Evolutionary conservation across 2,329 filamentous ascomycete genomes (phyloP), one percentile per base, ranked within the genome.

Genomic region (Dactylellina parvicollis): DNA sequence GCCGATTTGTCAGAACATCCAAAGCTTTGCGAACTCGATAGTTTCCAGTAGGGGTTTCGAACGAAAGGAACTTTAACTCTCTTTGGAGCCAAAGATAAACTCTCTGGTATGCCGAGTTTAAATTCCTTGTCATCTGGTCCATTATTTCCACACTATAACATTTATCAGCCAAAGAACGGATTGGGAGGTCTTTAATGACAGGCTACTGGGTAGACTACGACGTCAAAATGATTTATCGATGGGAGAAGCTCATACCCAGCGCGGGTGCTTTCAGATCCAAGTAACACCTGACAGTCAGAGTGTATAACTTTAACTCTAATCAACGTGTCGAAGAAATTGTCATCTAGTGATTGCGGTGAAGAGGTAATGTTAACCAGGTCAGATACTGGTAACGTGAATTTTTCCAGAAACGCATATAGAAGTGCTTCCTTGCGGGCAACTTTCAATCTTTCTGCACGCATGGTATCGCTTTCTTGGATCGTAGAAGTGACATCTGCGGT

Each of bases 51-150:
- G 93, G 93, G 76, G 96, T 96, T 79, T 99, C 95, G 7, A 98
- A 85, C 79, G 98, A 96, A 55, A 98, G 82, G 0, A 89, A 89
- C 80, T 93, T 96, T 82, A 99, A 96, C 78, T 97, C 92, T 70
- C 90, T 89, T 79, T 97, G 93, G 18, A 96, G 89, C 94, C 94
- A 99, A 77, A 92, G 89, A 81, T 96, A 97, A 1, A 99, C 85
- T 79, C 97, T 99, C 79, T 99, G 94, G 77, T 95, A 99, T 3
- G 92, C 94, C 14, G 89, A 85, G 78, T 96, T 95, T 54, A 99
- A 85, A 74, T 92, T 88, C 70, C 92, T 92, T 0, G 92, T 93
- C 62, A 89, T 94, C 80, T 94, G 88, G 75, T 97, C 94, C 85
- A 98, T 93, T 52, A 98, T 86, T 77, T 98, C 93, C 2, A 96